phyloP scores from a whole-genome alignment of 768 basidiomycete genomes.

The Leucosporidium yakuticum region DNA sequence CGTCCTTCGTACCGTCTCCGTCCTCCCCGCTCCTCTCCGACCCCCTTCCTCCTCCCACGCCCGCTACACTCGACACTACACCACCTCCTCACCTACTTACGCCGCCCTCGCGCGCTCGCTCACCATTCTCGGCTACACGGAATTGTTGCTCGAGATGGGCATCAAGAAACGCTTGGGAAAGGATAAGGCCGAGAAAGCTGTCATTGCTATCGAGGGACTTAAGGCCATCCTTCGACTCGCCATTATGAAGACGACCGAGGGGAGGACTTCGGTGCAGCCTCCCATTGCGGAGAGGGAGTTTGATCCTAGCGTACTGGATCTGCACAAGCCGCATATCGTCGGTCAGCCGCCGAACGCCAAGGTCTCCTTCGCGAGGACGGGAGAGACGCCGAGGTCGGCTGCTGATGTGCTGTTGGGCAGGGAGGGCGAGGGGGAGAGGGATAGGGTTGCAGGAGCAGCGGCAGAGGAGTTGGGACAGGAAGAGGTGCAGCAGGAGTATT shows the following conservation, averaged over 20 bases:
- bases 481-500: slow-evolving; percentile 27
- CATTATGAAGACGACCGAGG: slow-evolving; percentile 62
- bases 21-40: slow-evolving; percentile 38
- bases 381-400: neutral
- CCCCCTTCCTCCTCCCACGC: slow-evolving; percentile 54
- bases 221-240: slow-evolving; percentile 77
- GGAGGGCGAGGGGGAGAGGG: neutral
- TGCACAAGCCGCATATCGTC: slow-evolving; percentile 17
- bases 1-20: slow-evolving; percentile 66
- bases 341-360: slow-evolving; percentile 4
- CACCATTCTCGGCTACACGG: slow-evolving; percentile 69
- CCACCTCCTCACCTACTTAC: slow-evolving; percentile 62
- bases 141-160: slow-evolving; percentile 85
- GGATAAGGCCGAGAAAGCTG: slow-evolving; percentile 64
- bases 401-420: slow-evolving; percentile 14
- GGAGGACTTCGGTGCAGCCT: slow-evolving; percentile 51
- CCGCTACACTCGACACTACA: slow-evolving; percentile 85
- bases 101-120: slow-evolving; percentile 65
- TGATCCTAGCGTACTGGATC: slow-evolving; percentile 34
- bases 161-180: slow-evolving; percentile 58
- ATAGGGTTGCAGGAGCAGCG: slow-evolving; percentile 5
- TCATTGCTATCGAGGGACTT: slow-evolving; percentile 69
- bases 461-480: neutral
- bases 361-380: neutral
- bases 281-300: slow-evolving; percentile 37